A percentile compares a stretch with the other conserved stretches of the same genome.
phyloP scores from a whole-genome alignment of 176 grass and related monocot genomes.

The Zoysia japonica region DNA sequence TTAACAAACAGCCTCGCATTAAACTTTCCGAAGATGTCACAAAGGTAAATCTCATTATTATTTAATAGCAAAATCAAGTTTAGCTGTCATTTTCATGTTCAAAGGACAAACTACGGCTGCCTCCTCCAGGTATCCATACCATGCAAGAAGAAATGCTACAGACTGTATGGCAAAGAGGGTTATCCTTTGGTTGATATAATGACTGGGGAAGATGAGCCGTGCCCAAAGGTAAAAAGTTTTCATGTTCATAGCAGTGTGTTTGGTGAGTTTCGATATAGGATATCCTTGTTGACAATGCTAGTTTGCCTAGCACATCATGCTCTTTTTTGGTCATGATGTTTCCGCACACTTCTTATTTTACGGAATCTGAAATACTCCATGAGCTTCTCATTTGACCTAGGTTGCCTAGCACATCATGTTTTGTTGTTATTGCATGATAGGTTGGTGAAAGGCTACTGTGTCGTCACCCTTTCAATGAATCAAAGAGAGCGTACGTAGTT shows the following conservation, averaged over 20 bases:
- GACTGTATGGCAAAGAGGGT: slow-evolving; percentile 83
- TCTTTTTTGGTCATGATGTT: not conserved
- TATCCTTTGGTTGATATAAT: slow-evolving; percentile 92
- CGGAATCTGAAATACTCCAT: slow-evolving; percentile 15
- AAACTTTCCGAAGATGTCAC: slow-evolving; percentile 97
- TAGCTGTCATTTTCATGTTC: not conserved
- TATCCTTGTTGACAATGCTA: slow-evolving; percentile 23
- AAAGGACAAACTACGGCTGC: not conserved
- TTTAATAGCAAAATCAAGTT: slow-evolving; percentile 22
- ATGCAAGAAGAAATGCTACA: slow-evolving; percentile 91
- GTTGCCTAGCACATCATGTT: no score
- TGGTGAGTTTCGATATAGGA: slow-evolving; percentile 15
- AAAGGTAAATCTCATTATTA: slow-evolving; percentile 56
- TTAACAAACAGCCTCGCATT: slow-evolving; percentile 92
- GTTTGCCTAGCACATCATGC: not conserved
- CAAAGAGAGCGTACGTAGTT: slow-evolving; percentile 91
- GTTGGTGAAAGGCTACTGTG: slow-evolving; percentile 89
- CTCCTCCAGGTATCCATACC: slow-evolving; percentile 86
- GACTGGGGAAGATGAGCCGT: slow-evolving; percentile 74
- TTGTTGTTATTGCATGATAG: slow-evolving; percentile 39
- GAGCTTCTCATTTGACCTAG: slow-evolving; percentile 1
- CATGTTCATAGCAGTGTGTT: slow-evolving; percentile 7
- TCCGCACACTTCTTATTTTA: slow-evolving; percentile 1
- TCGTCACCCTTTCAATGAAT: slow-evolving; percentile 93
- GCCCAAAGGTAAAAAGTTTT: slow-evolving; percentile 69